Evolutionary conservation across 352 stramenopile species (phyloP).

Genomic region (Saprolegnia parasitica): DNA sequence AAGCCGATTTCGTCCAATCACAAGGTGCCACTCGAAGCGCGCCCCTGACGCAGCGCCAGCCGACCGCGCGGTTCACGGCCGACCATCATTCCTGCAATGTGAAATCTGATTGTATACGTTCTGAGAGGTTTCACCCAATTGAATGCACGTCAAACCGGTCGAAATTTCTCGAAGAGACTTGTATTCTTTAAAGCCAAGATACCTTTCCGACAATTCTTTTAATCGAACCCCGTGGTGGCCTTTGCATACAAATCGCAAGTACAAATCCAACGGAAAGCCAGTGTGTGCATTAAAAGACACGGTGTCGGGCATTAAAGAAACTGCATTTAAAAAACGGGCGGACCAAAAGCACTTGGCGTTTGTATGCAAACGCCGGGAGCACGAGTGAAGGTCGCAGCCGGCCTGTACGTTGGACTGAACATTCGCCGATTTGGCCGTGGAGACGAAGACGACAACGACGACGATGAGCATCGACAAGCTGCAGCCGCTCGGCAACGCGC

Average conservation of each 20-base stretch:
- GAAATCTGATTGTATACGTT: background rate
- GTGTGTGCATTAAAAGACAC: background rate
- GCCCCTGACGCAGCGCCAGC: background rate
- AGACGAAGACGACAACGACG: no score
- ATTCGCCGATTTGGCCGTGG: slow-evolving; percentile 23
- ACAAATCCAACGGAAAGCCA: slow-evolving; percentile 20
- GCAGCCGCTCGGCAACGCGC: background rate
- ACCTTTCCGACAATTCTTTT: background rate
- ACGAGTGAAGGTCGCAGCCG: slow-evolving; percentile 11
- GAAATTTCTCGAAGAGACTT: slow-evolving; percentile 13
- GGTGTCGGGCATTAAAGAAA: slow-evolving; percentile 3
- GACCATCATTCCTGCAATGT: background rate
- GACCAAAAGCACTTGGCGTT: background rate
- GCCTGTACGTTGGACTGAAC: slow-evolving; percentile 22
- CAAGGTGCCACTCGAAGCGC: background rate
- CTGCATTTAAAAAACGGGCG: background rate
- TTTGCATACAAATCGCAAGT: background rate
- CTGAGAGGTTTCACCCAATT: background rate
- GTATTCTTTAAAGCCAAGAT: slow-evolving; percentile 9
- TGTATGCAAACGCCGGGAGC: background rate
- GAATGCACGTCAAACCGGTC: background rate
- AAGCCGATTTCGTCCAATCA: background rate
- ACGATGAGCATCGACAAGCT: slow-evolving; percentile 28
- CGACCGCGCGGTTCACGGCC: background rate
- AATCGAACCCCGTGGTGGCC: background rate